Evolutionary conservation across 2,329 filamentous ascomycete species (phyloP), one percentile per base, ranked within the genome.

Genomic region (Chrysosporium keratinophilum): DNA sequence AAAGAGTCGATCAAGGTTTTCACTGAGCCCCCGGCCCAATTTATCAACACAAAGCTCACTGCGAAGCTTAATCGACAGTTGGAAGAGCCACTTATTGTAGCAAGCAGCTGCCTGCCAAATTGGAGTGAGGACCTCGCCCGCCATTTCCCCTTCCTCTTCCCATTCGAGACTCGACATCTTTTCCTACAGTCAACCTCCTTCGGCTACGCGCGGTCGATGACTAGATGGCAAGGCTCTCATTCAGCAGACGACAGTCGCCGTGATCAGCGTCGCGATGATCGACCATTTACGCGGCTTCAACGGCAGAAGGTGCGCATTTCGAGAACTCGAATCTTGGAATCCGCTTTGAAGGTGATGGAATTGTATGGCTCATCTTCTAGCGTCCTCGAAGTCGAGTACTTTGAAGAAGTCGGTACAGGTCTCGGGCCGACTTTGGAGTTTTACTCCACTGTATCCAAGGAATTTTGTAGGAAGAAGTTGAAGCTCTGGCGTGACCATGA

Each of bases 111-210:
- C 67, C 76, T 98, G 37, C 93, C 93, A 3, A 88, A 81, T 64
- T 98, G 93, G 93, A 94, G 88, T 57, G 91, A 97, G 70, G 93
- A 98, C 65, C 74, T 98, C 50, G 89, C 93, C 9, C 84, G 93
- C 34, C 76, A 94, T 1, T 98, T 96, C 66, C 91, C 93, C 0
- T 98, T 98, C 77, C 74, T 98, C 11, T 98, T 98, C 68, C 93
- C 93, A 1, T 98, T 98, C 64, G 93, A 98, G 74, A 97, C 93
- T 1, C 83, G 93, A 11, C 91, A 98, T 69, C 76, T 98, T 37
- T 98, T 98, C 77, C 74, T 98, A 34, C 93, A 97, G 70, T 98
- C 91, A 1, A 98, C 94, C 0, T 96, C 93, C 0, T 98, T 98
- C 66, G 93, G 93, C 19, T 98, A 98, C 73, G 91, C 91, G 41